phyloP scores from a whole-genome alignment of 257 asterid genomes.

The Dorcoceras hygrometricum region DNA sequence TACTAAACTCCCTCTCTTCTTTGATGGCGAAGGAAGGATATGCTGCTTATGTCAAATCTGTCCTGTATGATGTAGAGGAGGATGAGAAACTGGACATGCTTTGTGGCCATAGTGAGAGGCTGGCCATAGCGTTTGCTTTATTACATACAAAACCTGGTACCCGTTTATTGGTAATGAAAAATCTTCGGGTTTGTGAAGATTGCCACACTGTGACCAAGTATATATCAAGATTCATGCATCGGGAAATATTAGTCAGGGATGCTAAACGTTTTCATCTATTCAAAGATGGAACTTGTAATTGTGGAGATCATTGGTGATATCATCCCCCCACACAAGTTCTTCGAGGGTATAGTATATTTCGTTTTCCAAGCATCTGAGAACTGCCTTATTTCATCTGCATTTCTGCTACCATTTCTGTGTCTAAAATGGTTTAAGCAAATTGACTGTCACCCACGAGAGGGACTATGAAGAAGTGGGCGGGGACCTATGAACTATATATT shows the following conservation, averaged over 20 bases:
- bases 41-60: constrained; percentile 47
- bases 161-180: constrained; percentile 57
- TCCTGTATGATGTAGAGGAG: constrained; percentile 51
- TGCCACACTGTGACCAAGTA: constrained; percentile 62
- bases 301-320: constrained; percentile 57
- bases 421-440: not conserved
- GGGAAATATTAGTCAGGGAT: constrained; percentile 64
- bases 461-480: not conserved
- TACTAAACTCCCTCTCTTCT: constrained; percentile 36
- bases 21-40: constrained; percentile 64
- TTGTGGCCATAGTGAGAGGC: constrained; percentile 58
- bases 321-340: not conserved
- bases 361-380: not conserved
- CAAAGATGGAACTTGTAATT: constrained; percentile 59
- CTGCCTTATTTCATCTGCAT: not conserved
- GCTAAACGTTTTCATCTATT: constrained; percentile 56
- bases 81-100: constrained; percentile 51
- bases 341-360: not conserved
- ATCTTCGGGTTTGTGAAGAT: constrained; percentile 63
- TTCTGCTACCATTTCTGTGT: not conserved
- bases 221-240: constrained; percentile 44
- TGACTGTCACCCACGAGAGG: not conserved
- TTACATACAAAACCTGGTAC: constrained; percentile 50
- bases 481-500: not conserved
- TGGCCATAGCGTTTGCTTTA: constrained; percentile 63